Conservation (phyloP, 2,329 filamentous ascomycete genomes). For the Emmonsiellopsis sp. region DNA sequence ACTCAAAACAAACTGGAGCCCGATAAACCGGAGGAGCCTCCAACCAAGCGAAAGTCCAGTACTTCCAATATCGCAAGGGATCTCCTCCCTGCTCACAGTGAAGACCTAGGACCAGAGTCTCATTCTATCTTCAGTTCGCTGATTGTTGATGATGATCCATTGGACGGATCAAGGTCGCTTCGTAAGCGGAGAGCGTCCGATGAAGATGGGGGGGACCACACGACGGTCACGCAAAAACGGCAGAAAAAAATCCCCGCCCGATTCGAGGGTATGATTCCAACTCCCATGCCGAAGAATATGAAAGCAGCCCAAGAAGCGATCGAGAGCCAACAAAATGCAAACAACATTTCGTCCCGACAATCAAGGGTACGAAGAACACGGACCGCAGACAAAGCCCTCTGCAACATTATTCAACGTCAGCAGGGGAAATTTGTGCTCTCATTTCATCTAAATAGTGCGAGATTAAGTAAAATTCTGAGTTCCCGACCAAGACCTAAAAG, state of each 20-base stretch:
- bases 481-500: conserved; percentile 50
- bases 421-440: conserved; percentile 47
- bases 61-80: conserved; percentile 62
- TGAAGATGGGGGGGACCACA: conserved; percentile 45
- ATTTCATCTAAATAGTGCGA: conserved; percentile 49
- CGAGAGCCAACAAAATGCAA: conserved; percentile 39
- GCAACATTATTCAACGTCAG: conserved; percentile 32
- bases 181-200: conserved; percentile 80
- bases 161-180: conserved; percentile 68
- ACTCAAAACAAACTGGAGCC: conserved; percentile 35
- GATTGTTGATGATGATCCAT: conserved; percentile 61
- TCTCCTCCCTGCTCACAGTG: conserved; percentile 59
- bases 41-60: conserved; percentile 44
- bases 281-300: conserved; percentile 1
- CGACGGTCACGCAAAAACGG: conserved; percentile 41
- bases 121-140: conserved; percentile 70
- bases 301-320: conserved; percentile 34
- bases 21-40: conserved; percentile 16
- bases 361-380: conserved; percentile 52
- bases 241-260: conserved; percentile 25
- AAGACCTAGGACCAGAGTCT: conserved; percentile 56
- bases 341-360: conserved; percentile 27
- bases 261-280: conserved; percentile 14
- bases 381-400: conserved; percentile 32
- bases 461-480: conserved; percentile 53